Base-by-base conservation (phyloP, 2,329 filamentous ascomycete species). In the Aspergillus fumigatus region DNA sequence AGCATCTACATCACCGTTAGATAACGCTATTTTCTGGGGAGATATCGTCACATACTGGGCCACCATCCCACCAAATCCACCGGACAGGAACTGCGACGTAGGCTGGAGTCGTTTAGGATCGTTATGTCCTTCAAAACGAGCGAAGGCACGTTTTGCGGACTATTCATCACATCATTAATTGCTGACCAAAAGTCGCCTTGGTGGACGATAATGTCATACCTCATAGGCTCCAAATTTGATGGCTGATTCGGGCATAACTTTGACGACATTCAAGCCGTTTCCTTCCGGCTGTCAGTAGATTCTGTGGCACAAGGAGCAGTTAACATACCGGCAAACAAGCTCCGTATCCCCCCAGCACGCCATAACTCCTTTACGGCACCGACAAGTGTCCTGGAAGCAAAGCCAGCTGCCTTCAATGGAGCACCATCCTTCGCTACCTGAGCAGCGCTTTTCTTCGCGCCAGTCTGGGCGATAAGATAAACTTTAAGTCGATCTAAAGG, bases 171-270 rank as follows among this genome's bases (percentile, higher is more conserved):
- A 53, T 72, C 50, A 71, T 62, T 10, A 47, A 47, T 51, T 26
- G 38, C 21, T 25, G 26, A 27, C 40, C 23, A 51, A 10, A 48
- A 40, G 26, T 14, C 35, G 27, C 51, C 43, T 11, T 45, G 35
- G n/a, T 27, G 19, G 45, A 27, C 45, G 25, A 45, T 6, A 27
- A 59, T 57, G 84, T 6, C 29, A 59, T 58, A 84, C 84, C 78
- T 99, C 94, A 70, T 97, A 99, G 21, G 92, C 93, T 58, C 94
- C 94, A 72, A 99, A 99, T 75, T 97, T 96, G 71, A 99, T 96
- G 26, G 94, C 93, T 27, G 93, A 97, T 77, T 99, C 94, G 0
- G 94, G 94, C 91, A 97, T 96, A 59, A 99, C 94, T 75, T 99
- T 99, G 68, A 97, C 75, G 2, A 99, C 92, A 66, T 99, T 99